Evolutionary conservation across 2,329 filamentous ascomycete genomes (phyloP), one percentile per base, ranked within the genome.

Genomic region (Cordyceps sp.): DNA sequence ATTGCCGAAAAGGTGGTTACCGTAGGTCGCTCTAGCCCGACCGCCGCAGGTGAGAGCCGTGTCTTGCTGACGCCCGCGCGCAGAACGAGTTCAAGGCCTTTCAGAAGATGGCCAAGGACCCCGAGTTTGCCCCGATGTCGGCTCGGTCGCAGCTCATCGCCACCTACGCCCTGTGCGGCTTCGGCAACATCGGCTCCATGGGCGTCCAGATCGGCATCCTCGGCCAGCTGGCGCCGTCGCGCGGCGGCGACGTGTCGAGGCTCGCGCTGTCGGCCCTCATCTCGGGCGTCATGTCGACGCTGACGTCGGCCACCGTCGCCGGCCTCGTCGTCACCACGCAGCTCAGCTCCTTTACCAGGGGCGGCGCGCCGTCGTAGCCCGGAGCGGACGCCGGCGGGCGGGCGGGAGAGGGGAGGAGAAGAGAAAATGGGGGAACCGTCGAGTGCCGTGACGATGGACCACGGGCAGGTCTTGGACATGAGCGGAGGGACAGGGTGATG

Each of bases 191-290:
- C 43, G 79, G 80, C 33, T 88, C 82, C 20, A 68, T 93, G 30
- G 84, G 84, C 50, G 88, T 84, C 34, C 84, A 93, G 57, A 90
- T 93, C 38, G 84, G 84, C 61, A 82, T 92, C 36, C 66, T 93
- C 32, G 72, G 78, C 4, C 83, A 92, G 57, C 71, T 93, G 37
- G 77, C 81, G 0, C 83, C 84, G 1, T 63, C 64, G 4, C 72
- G 83, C 28, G 67, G 71, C 24, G 80, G 77, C 36, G 80, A 90
- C 43, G 77, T 93, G 10, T 76, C 80, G 4, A 65, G 65, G 29
- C 66, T 93, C 19, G 83, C 83, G 4, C 35, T 92, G 15, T 85
- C 78, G 21, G 81, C 84, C 6, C 65, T 93, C 39, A 51, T 85
- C 32, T 78, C 80, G 0, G 84, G 85, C 47, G 72, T 90, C 22